These are phyloP conservation scores for Carpinus fangiana DNA, from an alignment of 306 rosid species.

Conservation along the genomic window DNA sequence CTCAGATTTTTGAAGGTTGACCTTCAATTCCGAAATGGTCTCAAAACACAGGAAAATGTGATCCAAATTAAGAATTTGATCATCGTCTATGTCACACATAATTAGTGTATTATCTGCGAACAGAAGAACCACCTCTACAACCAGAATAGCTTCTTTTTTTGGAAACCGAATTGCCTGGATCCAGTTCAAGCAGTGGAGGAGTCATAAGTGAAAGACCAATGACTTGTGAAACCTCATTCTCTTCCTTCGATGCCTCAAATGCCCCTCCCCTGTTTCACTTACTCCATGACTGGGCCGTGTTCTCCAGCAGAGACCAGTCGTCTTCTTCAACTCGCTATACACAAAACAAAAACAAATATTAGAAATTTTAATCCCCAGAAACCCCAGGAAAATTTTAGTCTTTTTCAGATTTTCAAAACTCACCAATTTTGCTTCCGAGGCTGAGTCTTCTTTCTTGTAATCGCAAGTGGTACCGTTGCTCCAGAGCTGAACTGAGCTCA, in stretches of 20 bases:
- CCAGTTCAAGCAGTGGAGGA: conserved; percentile 46
- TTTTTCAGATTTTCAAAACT: neutral
- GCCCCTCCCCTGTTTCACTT: conserved; percentile 42
- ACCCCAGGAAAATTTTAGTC: neutral
- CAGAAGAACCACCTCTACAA: conserved; percentile 46
- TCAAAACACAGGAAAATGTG: too few species aligned
- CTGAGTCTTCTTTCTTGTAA: conserved; percentile 21
- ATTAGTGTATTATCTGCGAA: too few species aligned
- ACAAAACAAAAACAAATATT: neutral
- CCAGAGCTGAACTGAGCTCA: conserved; percentile 75
- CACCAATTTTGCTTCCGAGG: conserved; percentile 34
- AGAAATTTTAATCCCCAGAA: neutral
- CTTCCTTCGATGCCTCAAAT: conserved; percentile 41
- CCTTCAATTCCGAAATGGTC: too few species aligned
- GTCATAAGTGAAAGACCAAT: conserved; percentile 61
- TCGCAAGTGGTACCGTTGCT: conserved; percentile 36
- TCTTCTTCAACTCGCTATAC: conserved; percentile 56
- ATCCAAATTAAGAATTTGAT: too few species aligned
- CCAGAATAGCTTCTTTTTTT: conserved; percentile 18
- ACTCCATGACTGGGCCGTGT: conserved; percentile 28
- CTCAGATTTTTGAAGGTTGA: too few species aligned
- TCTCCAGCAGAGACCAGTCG: conserved; percentile 48
- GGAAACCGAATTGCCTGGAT: conserved; percentile 32
- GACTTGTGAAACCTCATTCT: conserved; percentile 42
- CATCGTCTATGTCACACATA: too few species aligned